Conservation (phyloP, 1,284 basidiomycete genomes). For the Omphalotus olearius region DNA sequence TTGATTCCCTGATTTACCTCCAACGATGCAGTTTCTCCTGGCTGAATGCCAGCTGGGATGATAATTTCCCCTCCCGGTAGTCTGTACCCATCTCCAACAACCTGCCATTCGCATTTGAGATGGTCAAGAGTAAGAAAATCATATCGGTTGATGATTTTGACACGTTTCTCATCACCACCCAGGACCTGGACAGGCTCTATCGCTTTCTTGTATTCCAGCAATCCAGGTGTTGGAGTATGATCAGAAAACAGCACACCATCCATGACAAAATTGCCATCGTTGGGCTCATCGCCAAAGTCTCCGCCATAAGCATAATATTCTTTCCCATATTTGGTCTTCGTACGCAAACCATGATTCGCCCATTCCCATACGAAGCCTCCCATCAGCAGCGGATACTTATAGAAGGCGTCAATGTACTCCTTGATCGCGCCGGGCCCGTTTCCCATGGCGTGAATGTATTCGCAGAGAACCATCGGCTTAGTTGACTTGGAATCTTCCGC, state of each 20-base stretch:
- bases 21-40: slow-evolving; percentile 2
- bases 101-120: slow-evolving; percentile 7
- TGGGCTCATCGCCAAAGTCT: slow-evolving; percentile 12
- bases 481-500: slow-evolving; percentile 4
- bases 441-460: slow-evolving; percentile 13
- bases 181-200: slow-evolving; percentile 12
- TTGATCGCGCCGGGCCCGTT: slow-evolving; percentile 13
- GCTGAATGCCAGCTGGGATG: slow-evolving; percentile 5
- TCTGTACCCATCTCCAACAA: slow-evolving; percentile 4
- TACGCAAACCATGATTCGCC: slow-evolving; percentile 12
- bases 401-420: slow-evolving; percentile 14
- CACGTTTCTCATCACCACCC: slow-evolving; percentile 2
- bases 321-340: slow-evolving; percentile 7
- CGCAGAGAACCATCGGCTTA: slow-evolving; percentile 13
- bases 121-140: slow-evolving; percentile 14
- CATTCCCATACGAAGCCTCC: slow-evolving; percentile 14
- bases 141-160: slow-evolving; percentile 14
- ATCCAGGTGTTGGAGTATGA: slow-evolving; percentile 8
- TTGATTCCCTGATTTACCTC: not conserved
- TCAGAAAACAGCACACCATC: slow-evolving; percentile 12
- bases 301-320: slow-evolving; percentile 14
- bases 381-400: slow-evolving; percentile 11
- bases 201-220: slow-evolving; percentile 13
- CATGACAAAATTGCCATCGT: slow-evolving; percentile 15
- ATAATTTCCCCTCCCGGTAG: not conserved